These are phyloP conservation scores for Aspergillus nomiae DNA, from an alignment of 2,329 filamentous ascomycete genomes.

Conservation along the genomic window DNA sequence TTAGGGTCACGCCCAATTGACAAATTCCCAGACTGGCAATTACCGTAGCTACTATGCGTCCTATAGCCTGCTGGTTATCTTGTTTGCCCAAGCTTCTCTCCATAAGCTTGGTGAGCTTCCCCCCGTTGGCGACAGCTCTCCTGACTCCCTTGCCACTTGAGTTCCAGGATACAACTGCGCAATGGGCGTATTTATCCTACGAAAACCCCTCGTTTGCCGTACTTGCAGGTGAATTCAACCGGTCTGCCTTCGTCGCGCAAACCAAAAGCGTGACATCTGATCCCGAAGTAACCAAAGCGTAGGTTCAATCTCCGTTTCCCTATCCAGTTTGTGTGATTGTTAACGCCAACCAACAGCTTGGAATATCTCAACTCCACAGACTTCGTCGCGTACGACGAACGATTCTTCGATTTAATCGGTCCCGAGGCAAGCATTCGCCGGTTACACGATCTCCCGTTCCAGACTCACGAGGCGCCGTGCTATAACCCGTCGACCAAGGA, in stretches of 20 bases:
- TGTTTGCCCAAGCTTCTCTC: neutral
- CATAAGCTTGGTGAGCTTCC: neutral
- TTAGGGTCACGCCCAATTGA: neutral
- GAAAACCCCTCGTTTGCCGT: constrained; percentile 9
- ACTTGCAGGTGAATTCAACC: constrained; percentile 15
- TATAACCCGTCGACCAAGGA: constrained; percentile 11
- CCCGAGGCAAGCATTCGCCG: constrained; percentile 12
- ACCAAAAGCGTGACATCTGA: neutral
- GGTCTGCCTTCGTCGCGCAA: constrained; percentile 11
- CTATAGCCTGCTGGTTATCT: neutral
- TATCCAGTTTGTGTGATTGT: neutral
- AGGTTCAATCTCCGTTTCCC: neutral
- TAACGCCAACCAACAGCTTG: neutral
- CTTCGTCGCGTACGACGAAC: constrained; percentile 16
- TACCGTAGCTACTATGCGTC: neutral
- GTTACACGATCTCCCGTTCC: constrained; percentile 11
- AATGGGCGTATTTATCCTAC: constrained; percentile 15
- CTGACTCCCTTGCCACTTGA: constrained; percentile 4
- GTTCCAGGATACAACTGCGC: constrained; percentile 7
- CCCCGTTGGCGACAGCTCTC: neutral
- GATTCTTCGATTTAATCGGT: constrained; percentile 16
- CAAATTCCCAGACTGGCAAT: neutral
- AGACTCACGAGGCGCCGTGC: constrained; percentile 12
- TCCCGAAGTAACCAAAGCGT: neutral
- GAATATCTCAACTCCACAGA: constrained; percentile 14